These are phyloP conservation scores for Gossypium davidsonii DNA, from an alignment of 441 rosid genomes.

Conservation along the genomic window DNA sequence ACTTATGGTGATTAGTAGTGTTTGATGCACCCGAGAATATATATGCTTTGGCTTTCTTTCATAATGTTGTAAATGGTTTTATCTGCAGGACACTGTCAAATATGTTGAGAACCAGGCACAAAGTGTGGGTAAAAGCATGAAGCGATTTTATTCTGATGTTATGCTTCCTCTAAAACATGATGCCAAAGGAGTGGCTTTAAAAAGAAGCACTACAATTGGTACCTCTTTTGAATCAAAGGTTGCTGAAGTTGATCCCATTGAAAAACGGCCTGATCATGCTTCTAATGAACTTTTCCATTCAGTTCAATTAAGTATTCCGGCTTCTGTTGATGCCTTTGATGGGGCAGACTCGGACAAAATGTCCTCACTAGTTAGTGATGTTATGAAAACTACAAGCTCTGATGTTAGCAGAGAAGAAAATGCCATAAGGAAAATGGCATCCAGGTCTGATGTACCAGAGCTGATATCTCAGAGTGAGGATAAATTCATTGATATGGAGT, in stretches of 20 bases:
- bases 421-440: conserved; percentile 15
- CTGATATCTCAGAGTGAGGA: conserved; percentile 14
- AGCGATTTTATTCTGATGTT: conserved; percentile 37
- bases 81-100: conserved; percentile 38
- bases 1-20: neutral
- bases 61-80: conserved; percentile 16
- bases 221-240: conserved; percentile 18
- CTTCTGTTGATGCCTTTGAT: conserved; percentile 13
- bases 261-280: conserved; percentile 12
- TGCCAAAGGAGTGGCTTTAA: conserved; percentile 21
- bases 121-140: conserved; percentile 35
- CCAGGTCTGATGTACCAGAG: conserved; percentile 15
- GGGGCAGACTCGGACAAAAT: conserved; percentile 11
- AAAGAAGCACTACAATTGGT: conserved; percentile 18
- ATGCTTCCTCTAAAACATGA: conserved; percentile 32
- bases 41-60: neutral
- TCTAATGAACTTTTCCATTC: conserved; percentile 9
- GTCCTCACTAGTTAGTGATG: conserved; percentile 6
- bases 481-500: neutral
- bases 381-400: conserved; percentile 8
- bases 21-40: neutral
- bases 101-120: conserved; percentile 50
- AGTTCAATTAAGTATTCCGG: conserved; percentile 16
- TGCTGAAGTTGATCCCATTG: conserved; percentile 14
- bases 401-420: conserved; percentile 23